phyloP scores from a whole-genome alignment of 139 green algal species.

The Trebouxia sp. region DNA sequence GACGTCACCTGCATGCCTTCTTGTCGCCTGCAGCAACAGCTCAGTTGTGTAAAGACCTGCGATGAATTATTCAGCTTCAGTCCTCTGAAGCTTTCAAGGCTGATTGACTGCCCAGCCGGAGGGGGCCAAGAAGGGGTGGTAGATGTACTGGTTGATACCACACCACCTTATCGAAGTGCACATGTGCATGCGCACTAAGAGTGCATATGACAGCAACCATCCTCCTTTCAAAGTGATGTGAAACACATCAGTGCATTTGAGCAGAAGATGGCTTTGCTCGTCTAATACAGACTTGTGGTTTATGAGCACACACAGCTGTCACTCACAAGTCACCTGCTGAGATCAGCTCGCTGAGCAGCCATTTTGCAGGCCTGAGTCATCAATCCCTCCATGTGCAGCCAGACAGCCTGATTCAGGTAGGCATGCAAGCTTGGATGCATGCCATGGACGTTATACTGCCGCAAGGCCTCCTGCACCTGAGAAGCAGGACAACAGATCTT shows the following conservation, averaged over 20 bases:
- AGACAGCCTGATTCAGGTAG: constrained; percentile 16
- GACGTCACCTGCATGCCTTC: constrained; percentile 12
- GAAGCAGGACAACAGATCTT: neutral
- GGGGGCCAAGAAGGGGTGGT: neutral
- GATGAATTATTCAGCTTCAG: neutral
- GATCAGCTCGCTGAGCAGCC: constrained; percentile 2
- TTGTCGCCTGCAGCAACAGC: constrained; percentile 5
- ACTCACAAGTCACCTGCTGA: neutral
- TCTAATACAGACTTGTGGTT: neutral
- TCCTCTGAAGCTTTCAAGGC: neutral
- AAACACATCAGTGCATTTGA: neutral
- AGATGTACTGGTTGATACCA: too few species aligned
- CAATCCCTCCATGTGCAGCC: neutral
- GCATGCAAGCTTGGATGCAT: neutral
- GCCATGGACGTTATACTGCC: neutral
- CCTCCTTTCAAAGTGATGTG: neutral
- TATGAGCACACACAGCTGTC: neutral
- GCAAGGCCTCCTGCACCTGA: constrained; percentile 23
- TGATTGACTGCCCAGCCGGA: neutral
- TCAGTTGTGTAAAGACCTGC: neutral
- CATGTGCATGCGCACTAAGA: too few species aligned
- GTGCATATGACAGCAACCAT: too few species aligned
- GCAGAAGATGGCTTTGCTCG: neutral
- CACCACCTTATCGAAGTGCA: too few species aligned
- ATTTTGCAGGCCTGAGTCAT: neutral